Conservation (phyloP, 108 stramenopile genomes). For the Licmophora abbreviata region DNA sequence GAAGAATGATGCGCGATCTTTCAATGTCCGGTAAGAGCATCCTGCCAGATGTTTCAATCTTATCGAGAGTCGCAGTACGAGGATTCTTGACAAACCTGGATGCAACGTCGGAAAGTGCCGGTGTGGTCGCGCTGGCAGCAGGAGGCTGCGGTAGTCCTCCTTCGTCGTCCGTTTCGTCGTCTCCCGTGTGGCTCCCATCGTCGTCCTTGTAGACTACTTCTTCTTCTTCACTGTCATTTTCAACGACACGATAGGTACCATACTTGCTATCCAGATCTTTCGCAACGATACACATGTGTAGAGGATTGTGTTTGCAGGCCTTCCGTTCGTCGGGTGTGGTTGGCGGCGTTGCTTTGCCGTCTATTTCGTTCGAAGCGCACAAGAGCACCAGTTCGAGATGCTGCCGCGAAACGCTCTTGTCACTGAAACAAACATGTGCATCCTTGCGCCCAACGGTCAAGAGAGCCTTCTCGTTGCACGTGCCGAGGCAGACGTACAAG, state of each 20-base stretch:
- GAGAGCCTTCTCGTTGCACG: neutral
- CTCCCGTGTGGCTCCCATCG: neutral
- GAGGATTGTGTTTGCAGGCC: neutral
- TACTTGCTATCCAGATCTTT: conserved; percentile 5
- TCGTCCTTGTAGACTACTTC: neutral
- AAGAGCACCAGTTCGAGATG: conserved; percentile 4
- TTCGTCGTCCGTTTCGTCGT: conserved; percentile 21
- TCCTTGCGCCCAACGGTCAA: conserved; percentile 16
- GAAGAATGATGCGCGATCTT: too few species aligned
- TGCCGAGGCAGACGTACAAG: neutral
- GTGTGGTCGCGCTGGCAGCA: too few species aligned
- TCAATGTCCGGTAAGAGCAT: too few species aligned
- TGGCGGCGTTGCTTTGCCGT: neutral
- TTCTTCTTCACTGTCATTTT: neutral
- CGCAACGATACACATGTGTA: neutral
- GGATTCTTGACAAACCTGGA: too few species aligned
- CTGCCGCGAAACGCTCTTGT: conserved; percentile 16
- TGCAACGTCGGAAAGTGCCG: too few species aligned
- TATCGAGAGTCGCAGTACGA: too few species aligned
- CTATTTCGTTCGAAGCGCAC: neutral
- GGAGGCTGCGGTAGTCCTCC: too few species aligned
- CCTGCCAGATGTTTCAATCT: too few species aligned
- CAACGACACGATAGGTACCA: conserved; percentile 9
- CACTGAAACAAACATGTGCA: conserved; percentile 10
- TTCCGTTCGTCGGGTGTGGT: neutral